Conservation (phyloP, 2,329 filamentous ascomycete genomes). For the Aureobasidium sp. region DNA sequence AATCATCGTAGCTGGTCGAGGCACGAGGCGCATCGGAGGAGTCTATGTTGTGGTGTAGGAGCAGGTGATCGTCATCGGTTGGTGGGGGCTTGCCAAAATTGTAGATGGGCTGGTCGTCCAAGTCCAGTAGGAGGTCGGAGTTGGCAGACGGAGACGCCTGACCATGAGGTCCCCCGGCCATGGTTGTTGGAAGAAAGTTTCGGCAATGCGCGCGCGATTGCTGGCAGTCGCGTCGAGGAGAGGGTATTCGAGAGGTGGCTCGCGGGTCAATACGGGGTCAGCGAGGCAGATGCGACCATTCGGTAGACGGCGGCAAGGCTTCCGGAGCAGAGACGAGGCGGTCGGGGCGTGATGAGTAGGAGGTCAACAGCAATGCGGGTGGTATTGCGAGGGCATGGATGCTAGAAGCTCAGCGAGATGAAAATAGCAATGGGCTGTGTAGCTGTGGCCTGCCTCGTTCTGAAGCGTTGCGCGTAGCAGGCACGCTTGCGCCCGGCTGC, state of each 20-base stretch:
- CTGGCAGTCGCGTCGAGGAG: slow-evolving; percentile 5
- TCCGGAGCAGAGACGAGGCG: background rate
- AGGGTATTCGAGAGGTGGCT: background rate
- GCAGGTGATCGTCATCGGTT: slow-evolving; percentile 72
- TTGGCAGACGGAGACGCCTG: slow-evolving; percentile 36
- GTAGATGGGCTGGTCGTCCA: slow-evolving; percentile 62
- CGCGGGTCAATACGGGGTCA: background rate
- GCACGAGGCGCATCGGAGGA: slow-evolving; percentile 57
- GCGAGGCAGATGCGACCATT: slow-evolving; percentile 13
- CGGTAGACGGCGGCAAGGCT: slow-evolving; percentile 7
- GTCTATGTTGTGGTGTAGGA: slow-evolving; percentile 66
- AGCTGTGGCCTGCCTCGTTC: background rate
- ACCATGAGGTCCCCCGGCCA: slow-evolving; percentile 49
- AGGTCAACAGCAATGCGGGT: background rate
- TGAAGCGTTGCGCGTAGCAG: background rate
- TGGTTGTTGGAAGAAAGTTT: slow-evolving; percentile 22
- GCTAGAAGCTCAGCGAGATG: background rate
- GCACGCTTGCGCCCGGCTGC: background rate
- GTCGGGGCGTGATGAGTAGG: background rate
- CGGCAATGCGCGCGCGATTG: background rate
- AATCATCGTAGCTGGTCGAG: slow-evolving; percentile 90
- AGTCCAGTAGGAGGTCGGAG: slow-evolving; percentile 56
- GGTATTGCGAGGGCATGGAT: background rate
- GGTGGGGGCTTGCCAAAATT: slow-evolving; percentile 66
- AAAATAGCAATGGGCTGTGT: slow-evolving; percentile 7